A percentile compares a stretch with the other conserved stretches of the same genome.
Conservation (phyloP, 169 alveolate genomes). For the Haemoproteus tartakovskyi region DNA sequence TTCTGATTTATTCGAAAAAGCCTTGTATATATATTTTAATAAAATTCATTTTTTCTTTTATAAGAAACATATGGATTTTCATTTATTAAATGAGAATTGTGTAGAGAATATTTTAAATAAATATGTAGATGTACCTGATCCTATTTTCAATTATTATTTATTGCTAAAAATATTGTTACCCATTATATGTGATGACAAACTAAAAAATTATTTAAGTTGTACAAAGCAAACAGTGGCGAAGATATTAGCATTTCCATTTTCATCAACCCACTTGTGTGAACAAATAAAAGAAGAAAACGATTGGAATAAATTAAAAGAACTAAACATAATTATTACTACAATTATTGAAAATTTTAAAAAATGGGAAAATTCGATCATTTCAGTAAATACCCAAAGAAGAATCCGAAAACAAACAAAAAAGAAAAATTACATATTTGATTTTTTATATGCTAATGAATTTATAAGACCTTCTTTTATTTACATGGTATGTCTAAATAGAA, state of each 20-base stretch:
- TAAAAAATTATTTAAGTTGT: neutral
- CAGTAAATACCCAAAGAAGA: conserved; percentile 52
- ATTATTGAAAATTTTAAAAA: conserved; percentile 4
- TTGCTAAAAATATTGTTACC: conserved; percentile 25
- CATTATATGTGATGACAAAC: neutral
- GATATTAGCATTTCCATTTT: conserved; percentile 8
- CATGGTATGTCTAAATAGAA: conserved; percentile 12
- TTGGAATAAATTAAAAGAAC: no score
- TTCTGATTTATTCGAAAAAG: conserved; percentile 35
- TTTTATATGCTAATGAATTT: conserved; percentile 32
- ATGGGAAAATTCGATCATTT: conserved; percentile 47
- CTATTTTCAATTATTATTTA: conserved; percentile 28
- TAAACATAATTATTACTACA: no score
- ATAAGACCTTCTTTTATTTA: conserved; percentile 27
- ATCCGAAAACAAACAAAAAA: conserved; percentile 30
- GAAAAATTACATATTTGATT: conserved; percentile 9
- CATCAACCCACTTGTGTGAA: no score
- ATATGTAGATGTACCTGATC: neutral
- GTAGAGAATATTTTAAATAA: conserved; percentile 1
- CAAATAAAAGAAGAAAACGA: no score
- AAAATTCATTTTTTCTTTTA: neutral
- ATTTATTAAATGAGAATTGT: neutral
- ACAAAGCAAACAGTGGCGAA: conserved; percentile 3
- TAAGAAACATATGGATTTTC: neutral
- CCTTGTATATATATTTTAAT: conserved; percentile 14